Evolutionary conservation across 192 early-diverging fungal species (phyloP).

Genomic region (Allomyces arbusculus): DNA sequence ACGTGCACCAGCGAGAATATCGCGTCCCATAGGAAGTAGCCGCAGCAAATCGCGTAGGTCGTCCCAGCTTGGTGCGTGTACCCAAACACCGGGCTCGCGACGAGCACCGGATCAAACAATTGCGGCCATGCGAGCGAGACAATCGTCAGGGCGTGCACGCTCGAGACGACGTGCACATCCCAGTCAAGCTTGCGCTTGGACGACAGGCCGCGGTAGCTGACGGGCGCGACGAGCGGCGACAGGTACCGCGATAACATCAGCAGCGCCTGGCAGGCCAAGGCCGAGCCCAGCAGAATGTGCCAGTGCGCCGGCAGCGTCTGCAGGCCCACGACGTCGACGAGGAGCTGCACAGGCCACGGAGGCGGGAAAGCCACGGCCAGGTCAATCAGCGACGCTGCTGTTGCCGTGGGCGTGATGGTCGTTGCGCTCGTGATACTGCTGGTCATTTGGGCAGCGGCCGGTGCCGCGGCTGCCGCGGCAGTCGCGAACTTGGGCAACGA

Average conservation of each 20-base stretch:
- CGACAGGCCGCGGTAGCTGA: constrained; percentile 1
- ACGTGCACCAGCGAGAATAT: constrained; percentile 39
- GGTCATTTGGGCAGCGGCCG: too few species aligned
- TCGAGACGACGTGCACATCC: constrained; percentile 63
- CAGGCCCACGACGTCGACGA: constrained; percentile 1
- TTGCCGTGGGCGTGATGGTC: too few species aligned
- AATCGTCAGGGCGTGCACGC: constrained; percentile 48
- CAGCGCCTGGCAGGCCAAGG: constrained; percentile 9
- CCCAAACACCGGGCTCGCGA: constrained; percentile 47
- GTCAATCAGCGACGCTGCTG: background rate
- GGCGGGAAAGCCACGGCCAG: background rate
- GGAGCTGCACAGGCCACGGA: background rate
- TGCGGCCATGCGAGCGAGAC: constrained; percentile 41
- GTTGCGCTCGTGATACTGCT: too few species aligned
- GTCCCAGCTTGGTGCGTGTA: constrained; percentile 44
- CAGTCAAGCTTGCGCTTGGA: constrained; percentile 21
- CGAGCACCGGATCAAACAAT: constrained; percentile 39
- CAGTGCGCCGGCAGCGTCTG: constrained; percentile 8
- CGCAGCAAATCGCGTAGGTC: constrained; percentile 65
- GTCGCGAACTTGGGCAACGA: too few species aligned
- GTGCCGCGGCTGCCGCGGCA: too few species aligned
- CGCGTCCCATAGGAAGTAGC: constrained; percentile 88
- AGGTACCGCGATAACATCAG: background rate
- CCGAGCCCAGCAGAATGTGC: constrained; percentile 6
- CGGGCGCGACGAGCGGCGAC: constrained; percentile 2